Evolutionary conservation across 306 rosid species (phyloP).

Genomic region (Alnus rubra): DNA sequence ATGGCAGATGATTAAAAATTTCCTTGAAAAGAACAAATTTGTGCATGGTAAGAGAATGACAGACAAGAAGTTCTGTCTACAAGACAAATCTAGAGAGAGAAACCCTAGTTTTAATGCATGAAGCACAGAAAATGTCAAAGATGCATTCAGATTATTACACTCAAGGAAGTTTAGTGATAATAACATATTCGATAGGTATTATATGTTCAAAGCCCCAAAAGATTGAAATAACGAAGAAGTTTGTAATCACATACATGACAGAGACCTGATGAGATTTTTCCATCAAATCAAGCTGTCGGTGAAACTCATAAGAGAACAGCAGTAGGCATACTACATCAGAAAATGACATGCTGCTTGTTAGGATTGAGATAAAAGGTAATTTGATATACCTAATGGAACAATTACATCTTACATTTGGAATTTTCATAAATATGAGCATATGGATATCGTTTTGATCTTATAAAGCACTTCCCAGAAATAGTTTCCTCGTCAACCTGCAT

Average conservation of each 20-base stretch:
- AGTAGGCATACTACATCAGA: constrained; percentile 61
- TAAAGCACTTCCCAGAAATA: constrained; percentile 64
- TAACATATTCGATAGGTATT: constrained; percentile 10
- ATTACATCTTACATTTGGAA: constrained; percentile 66
- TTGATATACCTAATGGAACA: constrained; percentile 14
- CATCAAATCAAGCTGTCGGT: constrained; percentile 53
- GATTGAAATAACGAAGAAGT: constrained; percentile 1
- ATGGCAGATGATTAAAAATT: not conserved
- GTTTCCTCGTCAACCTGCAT: constrained; percentile 61
- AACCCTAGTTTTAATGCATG: constrained; percentile 4
- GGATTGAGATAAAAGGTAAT: constrained; percentile 23
- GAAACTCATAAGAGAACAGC: constrained; percentile 81
- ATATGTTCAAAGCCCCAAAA: constrained; percentile 6
- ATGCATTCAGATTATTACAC: constrained; percentile 4
- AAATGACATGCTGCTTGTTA: constrained; percentile 22
- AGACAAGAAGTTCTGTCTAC: not conserved
- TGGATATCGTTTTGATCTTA: constrained; percentile 55
- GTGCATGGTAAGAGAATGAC: constrained; percentile 17
- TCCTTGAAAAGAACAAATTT: constrained; percentile 11
- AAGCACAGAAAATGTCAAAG: constrained; percentile 8
- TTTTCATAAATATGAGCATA: constrained; percentile 71
- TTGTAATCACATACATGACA: constrained; percentile 56
- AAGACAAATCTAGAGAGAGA: not conserved
- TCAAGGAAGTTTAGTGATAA: constrained; percentile 12
- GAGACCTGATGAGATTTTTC: constrained; percentile 59